Base-by-base conservation (phyloP, 2,329 filamentous ascomycete species). In the Cytospora piceae region DNA sequence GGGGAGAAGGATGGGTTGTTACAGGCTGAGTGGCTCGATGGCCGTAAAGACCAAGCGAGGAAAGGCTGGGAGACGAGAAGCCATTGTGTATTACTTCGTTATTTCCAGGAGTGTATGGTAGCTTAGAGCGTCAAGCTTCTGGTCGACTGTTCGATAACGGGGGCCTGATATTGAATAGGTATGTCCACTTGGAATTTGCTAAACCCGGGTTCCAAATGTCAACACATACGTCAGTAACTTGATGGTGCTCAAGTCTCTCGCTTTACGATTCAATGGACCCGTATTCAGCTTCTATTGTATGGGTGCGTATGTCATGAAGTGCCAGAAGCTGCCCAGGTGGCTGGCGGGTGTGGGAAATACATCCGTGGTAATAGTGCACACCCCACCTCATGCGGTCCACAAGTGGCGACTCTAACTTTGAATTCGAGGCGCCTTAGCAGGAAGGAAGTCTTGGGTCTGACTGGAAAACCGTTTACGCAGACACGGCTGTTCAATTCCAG, bases 21-120 rank as follows among this genome's bases (percentile, higher is more conserved):
- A 90, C 87, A 90, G 80, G 24, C 87, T 88, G 66, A 91, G 79
- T 37, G 90, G 90, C 75, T 92, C 90, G 52, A 91, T 73, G 62
- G 91, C 75, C 34, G 87, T 90, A 70, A 92, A 91, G 58, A 91
- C 79, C 57, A 90, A 74, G 67, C 87, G 82, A 15, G 90, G 90
- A 72, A 91, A 80, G 3, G 81, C 73, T 2, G 90, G 89, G 27
- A 92, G 81, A 68, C 85, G 82, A 32, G 87, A 82, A 14, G 87
- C 80, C 87, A 90, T 90, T 12, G 29, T 59, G 37, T 12, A 15
- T 39, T 17, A 34, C 34, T 55, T 11, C 12, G 46, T 24, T n/a
- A 6, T 1, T 12, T 49, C 24, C n/a, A 20, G 8, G n/a, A 20
- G n/a, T 12, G n/a, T 49, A 12, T 8, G 24, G 22, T 14, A 49